These are phyloP conservation scores for Vaccinium myrtillus DNA, from an alignment of 148 eudicot genomes.

Conservation along the genomic window DNA sequence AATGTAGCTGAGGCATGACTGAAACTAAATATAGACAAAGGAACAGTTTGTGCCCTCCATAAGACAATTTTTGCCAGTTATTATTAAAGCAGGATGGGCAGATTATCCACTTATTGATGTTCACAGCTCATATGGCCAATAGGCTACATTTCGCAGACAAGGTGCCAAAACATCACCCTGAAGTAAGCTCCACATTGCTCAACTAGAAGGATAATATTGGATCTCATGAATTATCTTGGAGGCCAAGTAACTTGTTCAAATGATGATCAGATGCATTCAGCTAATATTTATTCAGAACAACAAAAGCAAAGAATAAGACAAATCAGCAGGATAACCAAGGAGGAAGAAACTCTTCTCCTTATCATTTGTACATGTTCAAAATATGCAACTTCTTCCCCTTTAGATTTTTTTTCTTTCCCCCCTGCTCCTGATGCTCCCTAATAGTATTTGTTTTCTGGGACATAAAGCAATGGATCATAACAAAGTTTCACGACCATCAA, in stretches of 20 bases:
- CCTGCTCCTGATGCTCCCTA: too few relatives aligned
- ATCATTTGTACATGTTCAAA: neutral
- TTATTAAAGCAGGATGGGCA: neutral
- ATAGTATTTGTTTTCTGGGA: neutral
- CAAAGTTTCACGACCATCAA: neutral
- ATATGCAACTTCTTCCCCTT: neutral
- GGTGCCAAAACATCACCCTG: neutral
- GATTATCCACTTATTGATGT: constrained; percentile 3
- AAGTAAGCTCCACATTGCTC: neutral
- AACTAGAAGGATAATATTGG: neutral
- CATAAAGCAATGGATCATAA: neutral
- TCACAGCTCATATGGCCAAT: neutral
- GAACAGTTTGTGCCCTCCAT: neutral
- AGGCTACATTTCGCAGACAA: neutral
- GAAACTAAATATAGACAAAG: neutral
- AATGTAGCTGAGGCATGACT: neutral
- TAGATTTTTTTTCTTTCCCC: neutral
- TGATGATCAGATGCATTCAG: neutral
- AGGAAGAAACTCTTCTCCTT: neutral
- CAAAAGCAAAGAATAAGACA: neutral
- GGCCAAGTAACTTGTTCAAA: neutral
- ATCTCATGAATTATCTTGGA: neutral
- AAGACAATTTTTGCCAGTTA: neutral
- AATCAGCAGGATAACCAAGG: neutral
- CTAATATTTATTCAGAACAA: neutral